A percentile compares a stretch with the other conserved stretches of the same genome.
phyloP scores from a whole-genome alignment of 2,329 filamentous ascomycete genomes.

The Exserohilum rostratum region DNA sequence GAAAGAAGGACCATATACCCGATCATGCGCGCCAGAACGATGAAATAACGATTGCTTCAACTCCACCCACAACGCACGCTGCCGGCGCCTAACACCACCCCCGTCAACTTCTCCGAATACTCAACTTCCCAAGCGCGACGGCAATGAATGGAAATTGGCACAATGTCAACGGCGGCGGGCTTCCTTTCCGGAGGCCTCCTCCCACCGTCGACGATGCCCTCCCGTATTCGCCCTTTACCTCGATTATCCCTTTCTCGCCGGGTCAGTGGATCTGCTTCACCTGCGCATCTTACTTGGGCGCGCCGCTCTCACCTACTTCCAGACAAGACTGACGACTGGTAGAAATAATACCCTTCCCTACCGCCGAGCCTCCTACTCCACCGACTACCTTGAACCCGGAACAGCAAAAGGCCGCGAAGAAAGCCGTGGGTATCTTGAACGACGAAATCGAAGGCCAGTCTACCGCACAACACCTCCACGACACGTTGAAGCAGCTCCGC shows the following conservation, averaged over 20 bases:
- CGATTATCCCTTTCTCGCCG: conserved; percentile 77
- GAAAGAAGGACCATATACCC: conserved; percentile 5
- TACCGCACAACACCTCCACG: conserved; percentile 70
- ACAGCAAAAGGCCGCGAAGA: conserved; percentile 59
- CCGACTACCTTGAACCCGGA: conserved; percentile 45
- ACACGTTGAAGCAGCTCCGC: conserved; percentile 75
- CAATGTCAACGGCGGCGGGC: conserved; percentile 40
- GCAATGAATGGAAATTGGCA: conserved; percentile 43
- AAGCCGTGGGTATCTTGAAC: conserved; percentile 71
- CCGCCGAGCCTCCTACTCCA: conserved; percentile 49
- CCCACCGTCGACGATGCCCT: conserved; percentile 73
- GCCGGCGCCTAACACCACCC: conserved; percentile 4
- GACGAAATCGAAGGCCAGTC: conserved; percentile 67
- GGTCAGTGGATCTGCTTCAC: conserved; percentile 57
- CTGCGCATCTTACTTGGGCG: conserved; percentile 6
- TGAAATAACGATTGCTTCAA: conserved; percentile 15
- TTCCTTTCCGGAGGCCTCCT: conserved; percentile 48
- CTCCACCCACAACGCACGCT: conserved; percentile 4
- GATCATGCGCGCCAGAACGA: conserved; percentile 22
- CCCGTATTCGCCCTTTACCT: conserved; percentile 82
- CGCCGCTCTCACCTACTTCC: conserved; percentile 25
- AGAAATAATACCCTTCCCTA: conserved; percentile 56
- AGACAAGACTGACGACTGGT: conserved; percentile 22
- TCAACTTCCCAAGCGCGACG: conserved; percentile 14
- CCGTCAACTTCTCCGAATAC: not conserved